Conservation (phyloP, 1,139 yeast genomes). For the Geotrichum reessii region DNA sequence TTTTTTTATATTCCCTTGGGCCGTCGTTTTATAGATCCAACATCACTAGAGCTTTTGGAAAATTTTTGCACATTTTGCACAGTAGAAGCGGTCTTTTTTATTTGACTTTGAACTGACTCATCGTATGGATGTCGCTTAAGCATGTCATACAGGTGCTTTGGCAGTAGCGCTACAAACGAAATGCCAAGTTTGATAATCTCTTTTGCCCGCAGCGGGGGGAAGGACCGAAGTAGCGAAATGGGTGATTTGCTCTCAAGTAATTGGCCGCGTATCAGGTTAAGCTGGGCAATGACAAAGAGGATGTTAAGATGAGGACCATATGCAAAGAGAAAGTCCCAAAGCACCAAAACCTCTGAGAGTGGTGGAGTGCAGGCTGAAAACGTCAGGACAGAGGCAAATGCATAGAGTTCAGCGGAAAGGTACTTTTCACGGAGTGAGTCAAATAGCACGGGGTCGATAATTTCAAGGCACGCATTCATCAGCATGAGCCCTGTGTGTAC, state of each 20-base stretch:
- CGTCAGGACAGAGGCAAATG: constrained; percentile 82
- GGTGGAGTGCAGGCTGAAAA: constrained; percentile 91
- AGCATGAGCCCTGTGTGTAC: constrained; percentile 67
- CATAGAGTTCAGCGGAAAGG: constrained; percentile 75
- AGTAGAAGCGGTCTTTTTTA: constrained; percentile 21
- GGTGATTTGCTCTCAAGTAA: constrained; percentile 60
- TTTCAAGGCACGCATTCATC: constrained; percentile 63
- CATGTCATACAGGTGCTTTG: constrained; percentile 60
- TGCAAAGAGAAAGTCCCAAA: constrained; percentile 91
- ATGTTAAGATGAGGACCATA: constrained; percentile 88
- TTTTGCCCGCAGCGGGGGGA: constrained; percentile 61
- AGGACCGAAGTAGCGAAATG: constrained; percentile 65
- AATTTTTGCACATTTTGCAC: not conserved
- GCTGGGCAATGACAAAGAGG: constrained; percentile 76
- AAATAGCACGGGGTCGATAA: constrained; percentile 69
- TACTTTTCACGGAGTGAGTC: constrained; percentile 57
- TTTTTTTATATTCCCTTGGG: not conserved
- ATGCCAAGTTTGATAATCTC: constrained; percentile 74
- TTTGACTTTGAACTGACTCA: constrained; percentile 9
- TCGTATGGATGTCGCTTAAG: constrained; percentile 71
- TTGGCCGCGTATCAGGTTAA: constrained; percentile 60
- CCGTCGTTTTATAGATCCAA: not conserved
- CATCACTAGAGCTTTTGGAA: not conserved
- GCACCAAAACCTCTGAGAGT: constrained; percentile 59
- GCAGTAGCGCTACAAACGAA: constrained; percentile 74